Evolutionary conservation across 1,139 yeast genomes (phyloP), one percentile per base, ranked within the genome.

Genomic region (Citeromyces siamensis): DNA sequence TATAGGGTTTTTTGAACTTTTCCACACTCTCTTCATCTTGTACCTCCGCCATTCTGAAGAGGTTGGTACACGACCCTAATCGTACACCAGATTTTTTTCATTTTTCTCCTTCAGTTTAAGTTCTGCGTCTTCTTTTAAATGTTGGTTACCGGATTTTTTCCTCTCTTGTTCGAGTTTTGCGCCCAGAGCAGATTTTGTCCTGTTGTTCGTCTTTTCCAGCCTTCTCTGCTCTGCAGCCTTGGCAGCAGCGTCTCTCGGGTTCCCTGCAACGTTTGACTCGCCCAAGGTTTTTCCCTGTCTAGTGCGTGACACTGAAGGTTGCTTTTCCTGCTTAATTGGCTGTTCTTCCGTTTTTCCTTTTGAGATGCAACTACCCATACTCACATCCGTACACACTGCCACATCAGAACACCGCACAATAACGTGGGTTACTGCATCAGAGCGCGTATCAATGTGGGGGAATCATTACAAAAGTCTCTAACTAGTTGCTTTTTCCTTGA

Each of bases 161-260:
- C 42, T 37, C 22, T 49, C 48, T 14, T 32, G 32, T 1, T 50
- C 50, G 9, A 53, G 39, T 34, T 45, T 47, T 40, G 46, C 42
- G 7, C 52, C 49, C 21, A 52, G 38, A 12, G 40, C 42, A 4
- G 55, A 55, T 21, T 38, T 38, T 32, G 45, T 42, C 13, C 44
- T 43, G 33, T 42, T 39, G 20, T 35, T 29, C 26, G 37, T 41
- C 6, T 38, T 44, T 22, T 40, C 32, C 5, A 36, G 37, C 18
- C 32, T 40, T 35, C 55, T 36, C 7, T 44, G 42, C 36, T 50
- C 45, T 4, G 57, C 57, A 6, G 57, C 57, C 31, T 42, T 41
- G 6, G 57, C 57, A 4, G 56, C 55, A 35, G 50, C 38, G 34
- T 45, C 47, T 33, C 44, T 46, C 3, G 56, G 54, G 14, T 43